Evolutionary conservation across 1,284 basidiomycete genomes (phyloP), one percentile per base, ranked within the genome.

Genomic region (Afroboletus lepidellus): DNA sequence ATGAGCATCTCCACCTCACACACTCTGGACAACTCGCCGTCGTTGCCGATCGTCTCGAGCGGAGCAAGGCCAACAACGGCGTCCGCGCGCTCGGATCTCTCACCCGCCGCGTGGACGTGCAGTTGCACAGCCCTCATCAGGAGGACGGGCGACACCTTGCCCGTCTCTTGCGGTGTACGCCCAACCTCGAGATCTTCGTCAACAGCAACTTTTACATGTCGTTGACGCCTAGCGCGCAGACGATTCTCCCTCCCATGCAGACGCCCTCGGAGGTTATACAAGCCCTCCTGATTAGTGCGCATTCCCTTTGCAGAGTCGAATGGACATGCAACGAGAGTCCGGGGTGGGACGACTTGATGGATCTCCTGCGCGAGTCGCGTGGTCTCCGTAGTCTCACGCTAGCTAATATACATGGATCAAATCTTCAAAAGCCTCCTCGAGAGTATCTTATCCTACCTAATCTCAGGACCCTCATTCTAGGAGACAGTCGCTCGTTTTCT

Each of bases 401-500:
- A 37, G 56, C 67, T 5, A 67, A 67, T 33, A 69, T 77, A 37
- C 65, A 68, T 32, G 73, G 72, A 2, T 53, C 59, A 8, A 46
- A 51, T 50, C 51, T 54, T 20, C 53, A 56, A 50, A 41, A 25
- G 46, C 57, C 58, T 23, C 54, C 55, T 11, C 59, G 53, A 6
- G 60, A 64, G 44, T 49, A 60, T 34, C 60, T 77, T 12, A 49
- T 63, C 37, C 65, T 77, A 16, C 67, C 70, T 8, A 61, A 63
- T 48, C 68, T 77, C 34, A 64, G 66, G 50, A 75, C 72, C 0
- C 65, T 77, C 11, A 72, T 72, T 12, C 58, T 77, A 8, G 74
- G 74, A 5, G 59, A 71, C 50, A 67, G 67, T 58, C 69, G n/a
- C 53, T 78, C 52, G 58, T 74, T 55, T 60, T 77, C 41, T 64